Conservation (phyloP, 2,329 filamentous ascomycete species). For the Rhexocercosporidium sp. region DNA sequence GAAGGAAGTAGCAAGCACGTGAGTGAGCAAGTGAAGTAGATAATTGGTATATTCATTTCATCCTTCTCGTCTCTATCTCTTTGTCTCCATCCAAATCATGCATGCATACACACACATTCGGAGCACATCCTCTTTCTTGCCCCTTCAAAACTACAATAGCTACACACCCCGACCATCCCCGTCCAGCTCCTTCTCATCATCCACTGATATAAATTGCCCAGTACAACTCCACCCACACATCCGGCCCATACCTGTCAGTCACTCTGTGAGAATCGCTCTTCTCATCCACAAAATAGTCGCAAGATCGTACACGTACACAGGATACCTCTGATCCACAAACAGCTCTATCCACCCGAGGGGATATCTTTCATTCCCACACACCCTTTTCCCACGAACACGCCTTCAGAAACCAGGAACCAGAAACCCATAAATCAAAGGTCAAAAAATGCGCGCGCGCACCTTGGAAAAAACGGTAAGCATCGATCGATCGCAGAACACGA, state of each 20-base stretch:
- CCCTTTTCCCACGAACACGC: not conserved
- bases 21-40: no score
- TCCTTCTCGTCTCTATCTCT: no score
- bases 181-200: not conserved
- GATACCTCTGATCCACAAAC: not conserved
- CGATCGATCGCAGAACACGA: not conserved
- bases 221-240: not conserved
- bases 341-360: not conserved
- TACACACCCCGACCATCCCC: not conserved
- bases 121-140: no score
- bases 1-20: no score
- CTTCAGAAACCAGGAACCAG: not conserved
- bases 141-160: no score
- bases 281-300: not conserved
- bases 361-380: not conserved
- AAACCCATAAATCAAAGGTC: not conserved
- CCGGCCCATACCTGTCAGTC: not conserved
- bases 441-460: not conserved
- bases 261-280: not conserved
- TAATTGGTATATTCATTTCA: no score
- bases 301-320: slow-evolving; percentile 6
- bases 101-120: no score
- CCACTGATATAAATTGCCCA: not conserved
- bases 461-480: not conserved
- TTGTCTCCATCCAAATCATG: no score